Evolutionary conservation across 768 basidiomycete species (phyloP).

Genomic region (Leucocoprinus leucothites): DNA sequence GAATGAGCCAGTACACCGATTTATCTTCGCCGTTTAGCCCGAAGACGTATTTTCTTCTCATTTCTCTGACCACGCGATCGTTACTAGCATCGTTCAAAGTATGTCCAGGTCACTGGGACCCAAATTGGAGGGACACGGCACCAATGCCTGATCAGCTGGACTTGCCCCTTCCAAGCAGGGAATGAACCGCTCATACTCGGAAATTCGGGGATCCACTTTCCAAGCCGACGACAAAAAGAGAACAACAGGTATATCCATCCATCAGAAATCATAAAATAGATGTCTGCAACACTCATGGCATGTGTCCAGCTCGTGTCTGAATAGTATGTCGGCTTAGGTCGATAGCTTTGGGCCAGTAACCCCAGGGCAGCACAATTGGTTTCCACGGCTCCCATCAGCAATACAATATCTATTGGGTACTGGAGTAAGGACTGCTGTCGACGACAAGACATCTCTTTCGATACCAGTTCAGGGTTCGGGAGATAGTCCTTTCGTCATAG

Average conservation of each 20-base stretch:
- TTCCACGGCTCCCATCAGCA: constrained; percentile 2
- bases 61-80: neutral
- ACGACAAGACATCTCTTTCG: no score
- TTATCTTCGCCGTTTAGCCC: neutral
- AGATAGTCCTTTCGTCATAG: neutral
- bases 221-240: constrained; percentile 9
- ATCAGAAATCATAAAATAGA: constrained; percentile 6
- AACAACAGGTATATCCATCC: constrained; percentile 1
- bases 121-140: neutral
- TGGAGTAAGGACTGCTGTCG: neutral
- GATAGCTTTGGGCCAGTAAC: neutral
- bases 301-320: neutral
- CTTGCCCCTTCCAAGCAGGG: neutral
- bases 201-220: neutral
- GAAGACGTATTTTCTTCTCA: neutral
- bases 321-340: neutral
- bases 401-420: neutral
- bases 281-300: neutral
- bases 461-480: neutral
- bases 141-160: constrained; percentile 1
- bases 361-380: neutral
- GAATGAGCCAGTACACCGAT: no score
- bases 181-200: neutral
- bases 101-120: neutral
- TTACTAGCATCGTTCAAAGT: neutral